A percentile compares a stretch with the other conserved stretches of the same genome.
Evolutionary conservation across 495 filamentous ascomycete genomes (phyloP).

Genomic region (Aspergillus affinis): DNA sequence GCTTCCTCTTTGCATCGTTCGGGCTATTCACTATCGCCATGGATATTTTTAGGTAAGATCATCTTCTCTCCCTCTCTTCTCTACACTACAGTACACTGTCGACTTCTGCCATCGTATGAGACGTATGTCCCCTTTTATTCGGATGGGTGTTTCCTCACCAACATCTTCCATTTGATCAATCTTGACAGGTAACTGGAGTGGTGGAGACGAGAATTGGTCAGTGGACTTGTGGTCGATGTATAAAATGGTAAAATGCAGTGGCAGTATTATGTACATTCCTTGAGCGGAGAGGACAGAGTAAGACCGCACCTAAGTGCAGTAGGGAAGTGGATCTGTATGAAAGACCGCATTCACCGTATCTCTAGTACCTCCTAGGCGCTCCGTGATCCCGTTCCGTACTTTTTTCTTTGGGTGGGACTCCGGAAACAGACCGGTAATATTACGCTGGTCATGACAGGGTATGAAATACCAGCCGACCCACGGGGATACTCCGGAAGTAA

Average conservation of each 20-base stretch:
- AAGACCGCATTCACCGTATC: constrained; percentile 11
- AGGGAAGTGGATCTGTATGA: background rate
- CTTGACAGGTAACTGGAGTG: background rate
- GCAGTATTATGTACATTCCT: background rate
- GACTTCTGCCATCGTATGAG: background rate
- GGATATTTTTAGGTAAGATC: constrained; percentile 8
- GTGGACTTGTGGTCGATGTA: background rate
- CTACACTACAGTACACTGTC: background rate
- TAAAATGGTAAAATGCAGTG: background rate
- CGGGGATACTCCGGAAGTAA: constrained; percentile 36
- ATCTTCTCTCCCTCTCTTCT: background rate
- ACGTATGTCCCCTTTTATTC: background rate
- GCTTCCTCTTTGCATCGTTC: constrained; percentile 5
- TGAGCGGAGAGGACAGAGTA: background rate
- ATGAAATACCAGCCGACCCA: constrained; percentile 28
- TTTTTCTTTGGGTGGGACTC: constrained; percentile 25
- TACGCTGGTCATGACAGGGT: constrained; percentile 25
- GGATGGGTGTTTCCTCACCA: background rate
- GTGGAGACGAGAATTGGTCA: background rate
- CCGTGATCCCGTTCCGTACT: constrained; percentile 28
- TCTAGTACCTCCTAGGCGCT: no score
- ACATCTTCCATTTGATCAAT: background rate
- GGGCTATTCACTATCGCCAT: constrained; percentile 1
- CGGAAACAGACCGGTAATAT: constrained; percentile 32
- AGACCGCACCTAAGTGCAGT: constrained; percentile 2